Evolutionary conservation across 2,329 filamentous ascomycete genomes (phyloP).

Genomic region (Karstenula rhodostoma): DNA sequence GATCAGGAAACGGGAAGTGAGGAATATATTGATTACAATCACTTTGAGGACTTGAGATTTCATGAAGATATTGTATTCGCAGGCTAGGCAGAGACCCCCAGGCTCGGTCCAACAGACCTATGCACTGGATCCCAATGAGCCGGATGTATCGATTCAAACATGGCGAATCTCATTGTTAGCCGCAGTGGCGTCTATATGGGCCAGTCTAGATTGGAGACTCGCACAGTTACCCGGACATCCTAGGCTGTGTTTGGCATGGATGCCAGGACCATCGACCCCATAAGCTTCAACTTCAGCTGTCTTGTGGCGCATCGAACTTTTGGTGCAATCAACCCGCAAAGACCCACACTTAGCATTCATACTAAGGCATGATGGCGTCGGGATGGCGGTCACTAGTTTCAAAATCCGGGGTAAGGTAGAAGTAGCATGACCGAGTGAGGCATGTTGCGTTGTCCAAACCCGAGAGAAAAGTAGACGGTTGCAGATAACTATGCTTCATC

Average conservation of each 20-base stretch:
- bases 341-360: not conserved
- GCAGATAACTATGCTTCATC: not conserved
- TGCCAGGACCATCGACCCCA: not conserved
- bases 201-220: not conserved
- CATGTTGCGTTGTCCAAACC: not conserved
- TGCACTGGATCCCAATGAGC: not conserved
- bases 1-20: no score
- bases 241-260: not conserved
- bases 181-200: not conserved
- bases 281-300: not conserved
- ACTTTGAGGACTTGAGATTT: no score
- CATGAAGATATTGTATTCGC: not conserved
- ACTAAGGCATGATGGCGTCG: not conserved
- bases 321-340: not conserved
- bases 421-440: not conserved
- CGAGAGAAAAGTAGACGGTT: not conserved
- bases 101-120: not conserved
- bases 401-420: not conserved
- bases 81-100: not conserved
- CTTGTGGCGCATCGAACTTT: not conserved
- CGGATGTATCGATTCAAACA: not conserved
- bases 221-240: not conserved
- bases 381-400: not conserved
- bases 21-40: no score
- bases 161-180: not conserved